phyloP scores from a whole-genome alignment of 2,329 filamentous ascomycete genomes.

The Microcyclospora tardicrescens region DNA sequence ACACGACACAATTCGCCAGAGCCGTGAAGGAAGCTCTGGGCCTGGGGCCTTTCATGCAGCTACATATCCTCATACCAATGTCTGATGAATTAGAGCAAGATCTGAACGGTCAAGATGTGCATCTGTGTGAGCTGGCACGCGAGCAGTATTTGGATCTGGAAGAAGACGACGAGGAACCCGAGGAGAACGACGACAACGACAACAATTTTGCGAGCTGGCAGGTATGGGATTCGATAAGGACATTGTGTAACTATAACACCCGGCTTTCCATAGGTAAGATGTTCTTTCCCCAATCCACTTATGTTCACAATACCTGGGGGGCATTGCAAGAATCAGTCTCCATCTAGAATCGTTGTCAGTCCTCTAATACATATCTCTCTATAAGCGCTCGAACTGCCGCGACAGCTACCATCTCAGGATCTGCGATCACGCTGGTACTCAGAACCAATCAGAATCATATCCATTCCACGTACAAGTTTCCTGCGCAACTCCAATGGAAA shows the following conservation, averaged over 20 bases:
- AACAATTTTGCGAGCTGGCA: constrained; percentile 74
- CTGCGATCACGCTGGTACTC: constrained; percentile 51
- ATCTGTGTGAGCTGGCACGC: constrained; percentile 37
- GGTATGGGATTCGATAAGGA: constrained; percentile 79
- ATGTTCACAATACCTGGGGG: constrained; percentile 1
- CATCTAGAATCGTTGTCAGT: constrained; percentile 1
- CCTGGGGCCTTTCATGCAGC: constrained; percentile 61
- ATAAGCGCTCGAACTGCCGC: constrained; percentile 45
- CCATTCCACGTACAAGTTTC: constrained; percentile 41
- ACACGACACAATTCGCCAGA: constrained; percentile 63
- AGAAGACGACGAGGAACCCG: constrained; percentile 11
- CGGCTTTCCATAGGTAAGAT: constrained; percentile 72
- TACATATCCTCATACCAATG: constrained; percentile 76
- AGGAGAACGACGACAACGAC: constrained; percentile 5
- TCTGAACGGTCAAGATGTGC: constrained; percentile 38
- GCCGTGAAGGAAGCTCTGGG: constrained; percentile 68
- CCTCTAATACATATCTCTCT: background rate
- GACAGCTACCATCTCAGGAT: constrained; percentile 41
- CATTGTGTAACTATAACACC: constrained; percentile 70
- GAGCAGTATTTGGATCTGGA: constrained; percentile 18
- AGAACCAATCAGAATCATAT: constrained; percentile 46
- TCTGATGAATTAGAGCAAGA: constrained; percentile 56
- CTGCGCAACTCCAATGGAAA: constrained; percentile 46
- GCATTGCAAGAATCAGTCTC: background rate
- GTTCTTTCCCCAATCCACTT: constrained; percentile 1